Evolutionary conservation across 768 basidiomycete genomes (phyloP).

Genomic region (Leccinellum rugosiceps): DNA sequence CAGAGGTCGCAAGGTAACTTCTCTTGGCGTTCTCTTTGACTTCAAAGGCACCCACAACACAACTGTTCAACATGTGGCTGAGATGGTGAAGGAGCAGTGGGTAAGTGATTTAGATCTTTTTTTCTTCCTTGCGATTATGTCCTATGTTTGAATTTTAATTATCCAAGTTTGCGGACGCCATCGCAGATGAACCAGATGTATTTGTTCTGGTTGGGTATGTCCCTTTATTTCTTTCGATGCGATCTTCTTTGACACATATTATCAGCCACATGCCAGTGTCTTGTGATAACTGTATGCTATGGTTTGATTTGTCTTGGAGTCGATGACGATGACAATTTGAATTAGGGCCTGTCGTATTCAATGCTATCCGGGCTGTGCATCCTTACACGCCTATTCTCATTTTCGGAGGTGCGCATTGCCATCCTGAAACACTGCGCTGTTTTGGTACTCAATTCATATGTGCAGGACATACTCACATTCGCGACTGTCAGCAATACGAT

Average conservation of each 20-base stretch:
- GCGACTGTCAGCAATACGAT: conserved; percentile 29
- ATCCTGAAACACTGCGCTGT: not conserved
- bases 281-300: conserved; percentile 57
- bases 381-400: conserved; percentile 74
- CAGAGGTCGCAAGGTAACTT: conserved; percentile 70
- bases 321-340: not conserved
- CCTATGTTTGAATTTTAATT: not conserved
- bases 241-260: not conserved
- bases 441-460: not conserved
- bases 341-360: conserved; percentile 69
- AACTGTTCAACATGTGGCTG: conserved; percentile 66
- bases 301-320: not conserved
- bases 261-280: conserved; percentile 82
- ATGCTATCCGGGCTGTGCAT: conserved; percentile 64
- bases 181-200: conserved; percentile 76
- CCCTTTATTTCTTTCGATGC: not conserved
- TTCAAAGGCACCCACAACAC: conserved; percentile 68
- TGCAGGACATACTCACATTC: conserved; percentile 48
- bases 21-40: conserved; percentile 76
- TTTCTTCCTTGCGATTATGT: no score
- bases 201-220: conserved; percentile 69
- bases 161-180: conserved; percentile 69
- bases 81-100: conserved; percentile 82
- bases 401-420: conserved; percentile 55
- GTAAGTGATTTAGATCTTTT: conserved; percentile 34